Evolutionary conservation across 441 rosid genomes (phyloP), one percentile per base, ranked within the genome.

Genomic region (Melastoma candidum): DNA sequence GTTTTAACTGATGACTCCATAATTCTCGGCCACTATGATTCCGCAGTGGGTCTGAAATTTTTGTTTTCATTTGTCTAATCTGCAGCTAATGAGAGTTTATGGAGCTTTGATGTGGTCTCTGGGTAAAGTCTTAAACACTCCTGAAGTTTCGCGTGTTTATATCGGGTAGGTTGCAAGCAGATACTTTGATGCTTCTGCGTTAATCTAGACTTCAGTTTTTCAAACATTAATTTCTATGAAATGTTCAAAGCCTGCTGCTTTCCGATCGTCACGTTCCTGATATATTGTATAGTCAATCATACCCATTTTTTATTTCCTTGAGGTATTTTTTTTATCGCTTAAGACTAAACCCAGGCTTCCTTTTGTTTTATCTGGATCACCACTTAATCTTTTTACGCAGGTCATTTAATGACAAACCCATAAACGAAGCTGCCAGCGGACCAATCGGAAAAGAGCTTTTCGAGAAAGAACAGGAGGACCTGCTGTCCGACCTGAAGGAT

Each of bases 31-130:
- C 26, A 26, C 3, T 26, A 24, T 12, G 50, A 24, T 25, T 63
- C 47, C 54, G 22, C 22, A 17, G 22, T 32, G 7, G 41, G 1
- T 32, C 36, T 24, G 29, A 43, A 47, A 14, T 48, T 51, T 39
- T 22, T 47, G 63, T 56, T 27, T 51, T 50, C 45, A 22, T 41
- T 52, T 48, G 32, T 56, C 12, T 29, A 54, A 10, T 48, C 58
- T 56, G 51, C 76, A 93, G 98, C 76, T 88, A 54, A 93, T 93
- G 98, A 88, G 97, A 76, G 98, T 93, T 25, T 86, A 93, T 75
- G 98, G 98, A 69, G 97, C 95, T 48, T 68, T 93, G 53, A 88
- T 93, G 96, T 88, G 97, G 97, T 93, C 98, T 36, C 95, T 93
- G 11, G 95, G 98, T 56, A 93, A 88, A 76, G 99, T 93, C 69